Evolutionary conservation across 2,329 filamentous ascomycete genomes (phyloP).

Genomic region (Tolypocladium inflatum): DNA sequence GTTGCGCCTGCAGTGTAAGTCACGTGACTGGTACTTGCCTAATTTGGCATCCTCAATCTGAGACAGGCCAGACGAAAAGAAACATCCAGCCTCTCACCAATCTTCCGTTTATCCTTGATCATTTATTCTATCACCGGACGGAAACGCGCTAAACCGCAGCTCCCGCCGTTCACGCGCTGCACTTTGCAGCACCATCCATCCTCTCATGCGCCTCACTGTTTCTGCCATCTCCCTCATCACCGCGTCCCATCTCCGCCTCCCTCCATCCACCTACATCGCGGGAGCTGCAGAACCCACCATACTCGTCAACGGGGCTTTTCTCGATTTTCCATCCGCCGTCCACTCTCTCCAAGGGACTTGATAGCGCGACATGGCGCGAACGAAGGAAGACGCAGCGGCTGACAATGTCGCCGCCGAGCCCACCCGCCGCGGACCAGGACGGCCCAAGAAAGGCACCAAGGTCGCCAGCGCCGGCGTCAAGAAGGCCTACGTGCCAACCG

Average conservation of each 20-base stretch:
- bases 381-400: constrained; percentile 17
- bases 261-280: neutral
- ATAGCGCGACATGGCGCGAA: constrained; percentile 18
- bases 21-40: too few species aligned
- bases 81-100: too few species aligned
- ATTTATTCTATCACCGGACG: neutral
- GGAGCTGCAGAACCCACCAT: neutral
- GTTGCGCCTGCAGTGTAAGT: too few species aligned
- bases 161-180: neutral
- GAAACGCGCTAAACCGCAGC: neutral
- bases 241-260: neutral
- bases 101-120: neutral
- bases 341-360: neutral
- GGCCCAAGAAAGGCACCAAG: constrained; percentile 15
- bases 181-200: too few species aligned
- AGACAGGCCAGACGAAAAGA: neutral
- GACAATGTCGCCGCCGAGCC: constrained; percentile 7
- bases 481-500: constrained; percentile 26
- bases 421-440: constrained; percentile 13
- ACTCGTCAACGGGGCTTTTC: neutral
- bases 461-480: constrained; percentile 28
- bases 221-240: neutral
- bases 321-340: neutral
- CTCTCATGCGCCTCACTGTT: neutral
- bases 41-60: neutral